Evolutionary conservation across 768 basidiomycete species (phyloP), one percentile per base, ranked within the genome.

Genomic region (Hydnomerulius pinastri): DNA sequence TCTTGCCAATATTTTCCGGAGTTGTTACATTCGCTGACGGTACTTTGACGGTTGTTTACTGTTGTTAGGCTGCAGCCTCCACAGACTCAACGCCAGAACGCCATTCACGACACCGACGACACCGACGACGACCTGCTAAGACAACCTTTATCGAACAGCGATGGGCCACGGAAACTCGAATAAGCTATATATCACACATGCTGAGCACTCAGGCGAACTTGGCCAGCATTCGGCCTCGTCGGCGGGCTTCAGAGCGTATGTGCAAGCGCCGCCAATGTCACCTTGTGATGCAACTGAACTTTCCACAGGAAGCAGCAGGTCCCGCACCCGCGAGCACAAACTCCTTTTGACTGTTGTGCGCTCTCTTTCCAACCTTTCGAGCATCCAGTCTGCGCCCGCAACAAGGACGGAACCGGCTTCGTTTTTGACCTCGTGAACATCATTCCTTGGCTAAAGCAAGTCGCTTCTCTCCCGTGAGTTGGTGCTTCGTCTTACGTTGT

Each of bases 371-470:
- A 95, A 61, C 90, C 87, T 5, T 97, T 96, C 64, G 75, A 76
- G 23, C 86, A 93, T 60, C 95, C 95, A 2, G 94, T 97, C 11
- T 90, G 88, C 61, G 87, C 90, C 2, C 79, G 88, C 27, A 93
- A 94, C 59, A 66, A 77, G 15, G 90, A 95, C 63, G 85, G 90
- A 47, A 88, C 85, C 6, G 87, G 92, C 29, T 63, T 67, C 51
- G 93, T 96, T 7, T 96, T 92, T 64, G 94, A 96, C 58, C 73
- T 97, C 35, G 79, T 93, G 44, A 95, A 92, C 66, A 95, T 96
- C 60, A 87, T 97, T 40, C 92, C 93, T 25, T 97, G 93, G 87
- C 78, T 98, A 39, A 92, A 96, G 94, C 86, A 63, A 57, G 84
- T 75, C 27, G 28, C 25, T 21, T 39, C 47, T 48, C 13, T 35